A percentile compares a stretch with the other conserved stretches of the same genome.
Evolutionary conservation across 1,139 yeast species (phyloP).

Genomic region (Nadsonia commutata): DNA sequence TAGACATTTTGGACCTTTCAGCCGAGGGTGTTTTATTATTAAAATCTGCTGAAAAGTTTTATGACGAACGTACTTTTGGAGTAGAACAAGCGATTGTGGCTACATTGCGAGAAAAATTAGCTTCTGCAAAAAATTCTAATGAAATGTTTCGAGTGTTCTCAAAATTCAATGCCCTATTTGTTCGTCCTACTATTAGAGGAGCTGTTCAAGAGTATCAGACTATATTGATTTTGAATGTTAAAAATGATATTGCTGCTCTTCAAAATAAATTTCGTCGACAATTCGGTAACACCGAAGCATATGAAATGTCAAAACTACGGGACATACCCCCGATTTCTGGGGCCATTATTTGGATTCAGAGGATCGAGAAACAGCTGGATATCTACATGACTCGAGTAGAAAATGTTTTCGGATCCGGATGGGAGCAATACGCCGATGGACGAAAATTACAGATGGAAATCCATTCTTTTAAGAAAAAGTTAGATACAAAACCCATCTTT

Average conservation of each 20-base stretch:
- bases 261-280: constrained; percentile 28
- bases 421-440: constrained; percentile 69
- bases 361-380: constrained; percentile 31
- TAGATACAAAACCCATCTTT: constrained; percentile 25
- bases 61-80: constrained; percentile 28
- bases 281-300: constrained; percentile 22
- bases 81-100: constrained; percentile 34
- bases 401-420: constrained; percentile 50
- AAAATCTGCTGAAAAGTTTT: constrained; percentile 27
- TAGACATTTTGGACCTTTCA: constrained; percentile 28
- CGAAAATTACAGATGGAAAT: constrained; percentile 42
- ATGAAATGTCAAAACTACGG: constrained; percentile 23
- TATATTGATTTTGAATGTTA: constrained; percentile 32
- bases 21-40: constrained; percentile 26
- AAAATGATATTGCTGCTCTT: constrained; percentile 29
- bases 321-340: constrained; percentile 37
- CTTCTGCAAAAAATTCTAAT: constrained; percentile 27
- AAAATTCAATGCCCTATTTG: constrained; percentile 32
- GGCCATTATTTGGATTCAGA: constrained; percentile 36
- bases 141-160: constrained; percentile 40
- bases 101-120: constrained; percentile 27
- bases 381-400: constrained; percentile 31
- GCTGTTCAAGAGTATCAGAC: constrained; percentile 44
- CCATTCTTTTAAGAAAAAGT: constrained; percentile 28
- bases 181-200: constrained; percentile 36